Evolutionary conservation across 495 filamentous ascomycete genomes (phyloP).

Genomic region (Zalerion maritima): DNA sequence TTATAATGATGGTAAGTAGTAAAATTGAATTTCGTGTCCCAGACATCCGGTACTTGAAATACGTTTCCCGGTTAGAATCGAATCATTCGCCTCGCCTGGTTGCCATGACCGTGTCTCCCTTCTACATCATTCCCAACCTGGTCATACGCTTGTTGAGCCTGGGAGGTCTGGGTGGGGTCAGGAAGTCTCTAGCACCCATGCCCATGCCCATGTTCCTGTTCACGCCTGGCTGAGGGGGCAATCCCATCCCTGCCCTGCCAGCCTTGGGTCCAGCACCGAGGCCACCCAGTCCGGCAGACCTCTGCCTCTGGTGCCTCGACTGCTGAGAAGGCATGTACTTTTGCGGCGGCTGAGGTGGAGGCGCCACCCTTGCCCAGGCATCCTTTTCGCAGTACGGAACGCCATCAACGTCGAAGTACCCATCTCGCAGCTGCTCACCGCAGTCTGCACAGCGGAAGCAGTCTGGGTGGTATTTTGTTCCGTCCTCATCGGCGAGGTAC

Average conservation of each 20-base stretch:
- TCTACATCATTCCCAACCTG: conserved; percentile 71
- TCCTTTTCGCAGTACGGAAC: conserved; percentile 71
- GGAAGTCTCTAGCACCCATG: conserved; percentile 14
- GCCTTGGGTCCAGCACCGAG: conserved; percentile 3
- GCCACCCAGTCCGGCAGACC: conserved; percentile 14
- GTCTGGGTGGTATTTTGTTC: conserved; percentile 68
- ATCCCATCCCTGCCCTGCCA: conserved; percentile 4
- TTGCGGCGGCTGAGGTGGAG: conserved; percentile 16
- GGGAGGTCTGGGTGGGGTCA: conserved; percentile 19
- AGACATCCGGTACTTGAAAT: too few relatives aligned
- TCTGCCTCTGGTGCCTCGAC: conserved; percentile 13
- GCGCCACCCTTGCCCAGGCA: conserved; percentile 48
- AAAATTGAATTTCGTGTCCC: too few relatives aligned
- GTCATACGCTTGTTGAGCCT: conserved; percentile 65
- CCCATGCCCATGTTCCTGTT: conserved; percentile 14
- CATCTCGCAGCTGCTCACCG: conserved; percentile 42
- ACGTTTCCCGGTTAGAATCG: too few relatives aligned
- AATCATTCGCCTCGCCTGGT: too few relatives aligned
- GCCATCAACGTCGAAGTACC: conserved; percentile 43
- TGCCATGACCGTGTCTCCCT: too few relatives aligned
- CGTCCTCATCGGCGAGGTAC: conserved; percentile 73
- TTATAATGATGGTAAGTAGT: too few relatives aligned
- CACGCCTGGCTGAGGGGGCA: conserved; percentile 6
- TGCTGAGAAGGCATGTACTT: conserved; percentile 13
- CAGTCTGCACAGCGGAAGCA: conserved; percentile 73